Evolutionary conservation across 257 asterid genomes (phyloP), one percentile per base, ranked within the genome.

Genomic region (Nicotiana benthamiana): DNA sequence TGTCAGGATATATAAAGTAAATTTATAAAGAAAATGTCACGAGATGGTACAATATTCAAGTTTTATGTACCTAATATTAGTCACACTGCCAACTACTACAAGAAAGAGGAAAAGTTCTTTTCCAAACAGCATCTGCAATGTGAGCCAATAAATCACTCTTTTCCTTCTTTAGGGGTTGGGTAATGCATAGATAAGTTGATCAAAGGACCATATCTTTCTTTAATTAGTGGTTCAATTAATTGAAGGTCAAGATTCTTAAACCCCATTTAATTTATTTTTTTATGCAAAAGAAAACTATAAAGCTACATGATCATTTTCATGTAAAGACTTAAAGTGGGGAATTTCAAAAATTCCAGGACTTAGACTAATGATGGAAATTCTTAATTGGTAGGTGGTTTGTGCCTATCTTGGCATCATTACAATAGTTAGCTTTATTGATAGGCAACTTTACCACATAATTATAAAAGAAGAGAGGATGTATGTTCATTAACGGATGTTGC

Each of bases 331-430:
- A 63, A 64, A 27, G 67, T 18, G 24, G 40, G 10, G 43, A 13
- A 13, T 20, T 22, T 61, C 20, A 63, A 80, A 20, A 54, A 34
- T 80, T 83, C 17, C 26, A 83, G 7, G 56, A 75, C 34, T 36
- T 57, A n/a, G 67, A 75, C 81, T 72, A 70, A 18, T 54, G 86
- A 74, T 80, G 60, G 15, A 56, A 48, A 8, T 11, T 40, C 43
- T 61, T 54, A 46, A 72, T 78, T 81, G 84, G 84, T 79, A 48
- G 89, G 86, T 81, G 85, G 81, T 75, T 59, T 59, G 51, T 63
- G 12, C 65, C 40, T 48, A 75, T 30, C 80, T 54, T 22, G 27
- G 48, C 61, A 81, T 81, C 75, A 83, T 75, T 75, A 76, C 63
- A 53, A 65, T 40, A 24, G 53, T 4, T 64, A 81, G 68, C 79